Evolutionary conservation across 306 rosid species (phyloP).

Genomic region (Medicago lupulina): DNA sequence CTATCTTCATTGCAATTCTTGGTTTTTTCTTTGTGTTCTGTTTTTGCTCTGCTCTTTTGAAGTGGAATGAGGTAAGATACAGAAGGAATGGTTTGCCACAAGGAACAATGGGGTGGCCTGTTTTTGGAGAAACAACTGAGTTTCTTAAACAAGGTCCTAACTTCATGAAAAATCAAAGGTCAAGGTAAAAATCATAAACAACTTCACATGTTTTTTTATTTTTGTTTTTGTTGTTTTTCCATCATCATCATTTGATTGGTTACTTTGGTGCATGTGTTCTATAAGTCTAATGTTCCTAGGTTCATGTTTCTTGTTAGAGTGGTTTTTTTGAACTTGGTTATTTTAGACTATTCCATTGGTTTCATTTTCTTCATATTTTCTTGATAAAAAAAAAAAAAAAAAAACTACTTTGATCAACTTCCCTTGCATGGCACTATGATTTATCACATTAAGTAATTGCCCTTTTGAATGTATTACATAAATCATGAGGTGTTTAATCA

Average conservation of each 20-base stretch:
- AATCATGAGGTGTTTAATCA: neutral
- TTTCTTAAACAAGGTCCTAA: constrained; percentile 96
- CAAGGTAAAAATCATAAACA: constrained; percentile 67
- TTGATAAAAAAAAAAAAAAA: neutral
- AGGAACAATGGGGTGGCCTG: constrained; percentile 99
- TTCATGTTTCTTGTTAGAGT: constrained; percentile 3
- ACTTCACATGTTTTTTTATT: neutral
- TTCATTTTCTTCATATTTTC: neutral
- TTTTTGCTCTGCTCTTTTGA: constrained; percentile 79
- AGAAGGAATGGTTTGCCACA: constrained; percentile 84
- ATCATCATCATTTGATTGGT: neutral
- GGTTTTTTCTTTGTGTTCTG: constrained; percentile 66
- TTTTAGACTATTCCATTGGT: neutral
- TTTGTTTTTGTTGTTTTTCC: neutral
- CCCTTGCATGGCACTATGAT: constrained; percentile 43
- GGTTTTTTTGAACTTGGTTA: neutral
- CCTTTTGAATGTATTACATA: neutral
- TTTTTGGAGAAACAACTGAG: constrained; percentile 96
- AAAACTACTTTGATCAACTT: neutral
- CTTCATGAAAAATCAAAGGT: constrained; percentile 89
- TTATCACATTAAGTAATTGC: constrained; percentile 9
- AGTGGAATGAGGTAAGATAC: constrained; percentile 81
- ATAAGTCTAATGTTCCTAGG: neutral
- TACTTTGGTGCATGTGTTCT: constrained; percentile 12
- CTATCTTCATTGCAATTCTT: constrained; percentile 54